phyloP scores from a whole-genome alignment of 257 asterid genomes.

The Solanum infundibuliforme region DNA sequence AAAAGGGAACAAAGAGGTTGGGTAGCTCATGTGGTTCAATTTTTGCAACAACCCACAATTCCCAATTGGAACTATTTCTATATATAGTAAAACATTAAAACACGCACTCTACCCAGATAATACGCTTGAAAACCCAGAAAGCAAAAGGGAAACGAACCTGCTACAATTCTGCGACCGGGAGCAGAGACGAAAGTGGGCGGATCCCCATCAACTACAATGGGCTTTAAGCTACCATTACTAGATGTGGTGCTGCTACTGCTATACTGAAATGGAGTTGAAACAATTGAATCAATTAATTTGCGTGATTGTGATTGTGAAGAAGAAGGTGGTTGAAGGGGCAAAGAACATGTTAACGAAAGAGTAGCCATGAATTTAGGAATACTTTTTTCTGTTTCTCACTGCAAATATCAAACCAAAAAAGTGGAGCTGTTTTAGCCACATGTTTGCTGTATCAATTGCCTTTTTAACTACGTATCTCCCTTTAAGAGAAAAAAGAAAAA shows the following conservation, averaged over 20 bases:
- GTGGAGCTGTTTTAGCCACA: background rate
- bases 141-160: constrained; percentile 33
- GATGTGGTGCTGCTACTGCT: background rate
- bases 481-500: no score
- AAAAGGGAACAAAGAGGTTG: background rate
- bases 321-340: constrained; percentile 31
- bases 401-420: background rate
- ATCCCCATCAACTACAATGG: constrained; percentile 65
- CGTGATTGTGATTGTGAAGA: constrained; percentile 7
- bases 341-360: constrained; percentile 33
- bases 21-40: background rate
- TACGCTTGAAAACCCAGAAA: background rate
- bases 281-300: constrained; percentile 7
- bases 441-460: background rate
- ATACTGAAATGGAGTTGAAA: constrained; percentile 19
- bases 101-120: background rate
- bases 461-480: background rate
- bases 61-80: background rate
- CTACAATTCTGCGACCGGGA: constrained; percentile 82
- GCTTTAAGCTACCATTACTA: constrained; percentile 23
- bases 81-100: background rate
- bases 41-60: background rate
- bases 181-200: constrained; percentile 96
- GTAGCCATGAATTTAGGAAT: constrained; percentile 10
- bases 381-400: background rate